Conservation (phyloP, 306 rosid species). For the Prunus fruticosa region DNA sequence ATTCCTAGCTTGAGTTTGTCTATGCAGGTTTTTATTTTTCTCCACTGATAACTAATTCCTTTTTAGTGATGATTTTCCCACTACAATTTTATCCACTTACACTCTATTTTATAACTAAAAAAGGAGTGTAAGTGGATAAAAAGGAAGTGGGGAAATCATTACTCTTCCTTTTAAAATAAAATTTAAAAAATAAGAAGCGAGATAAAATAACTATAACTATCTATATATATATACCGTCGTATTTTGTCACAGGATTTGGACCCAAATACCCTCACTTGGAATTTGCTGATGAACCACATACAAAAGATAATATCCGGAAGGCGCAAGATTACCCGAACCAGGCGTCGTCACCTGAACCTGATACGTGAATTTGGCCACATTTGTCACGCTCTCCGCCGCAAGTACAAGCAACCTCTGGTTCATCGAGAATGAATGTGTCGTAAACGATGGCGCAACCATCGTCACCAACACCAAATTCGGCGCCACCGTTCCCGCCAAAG, state of each 20-base stretch:
- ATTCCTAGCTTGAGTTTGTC: too few species aligned
- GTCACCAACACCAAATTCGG: conserved; percentile 37
- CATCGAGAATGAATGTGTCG: conserved; percentile 84
- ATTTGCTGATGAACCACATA: conserved; percentile 59
- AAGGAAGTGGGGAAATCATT: too few species aligned
- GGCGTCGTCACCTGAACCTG: conserved; percentile 43
- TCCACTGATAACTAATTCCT: too few species aligned
- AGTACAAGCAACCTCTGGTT: conserved; percentile 58
- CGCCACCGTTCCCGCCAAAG: background rate
- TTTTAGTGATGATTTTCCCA: too few species aligned
- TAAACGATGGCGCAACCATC: conserved; percentile 61
- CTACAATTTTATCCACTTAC: too few species aligned
- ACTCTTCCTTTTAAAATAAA: too few species aligned
- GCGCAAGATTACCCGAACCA: conserved; percentile 50
- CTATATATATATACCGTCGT: background rate
- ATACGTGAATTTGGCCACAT: conserved; percentile 24
- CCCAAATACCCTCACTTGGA: conserved; percentile 72
- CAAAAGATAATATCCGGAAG: conserved; percentile 60
- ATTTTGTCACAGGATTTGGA: conserved; percentile 33
- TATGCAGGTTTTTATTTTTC: too few species aligned
- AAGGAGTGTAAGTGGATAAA: too few species aligned
- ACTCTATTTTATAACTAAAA: too few species aligned
- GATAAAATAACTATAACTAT: background rate
- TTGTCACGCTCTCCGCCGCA: conserved; percentile 20
- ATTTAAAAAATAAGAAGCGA: too few species aligned